Evolutionary conservation across 306 rosid genomes (phyloP).

Genomic region (Cucumis hystrix): DNA sequence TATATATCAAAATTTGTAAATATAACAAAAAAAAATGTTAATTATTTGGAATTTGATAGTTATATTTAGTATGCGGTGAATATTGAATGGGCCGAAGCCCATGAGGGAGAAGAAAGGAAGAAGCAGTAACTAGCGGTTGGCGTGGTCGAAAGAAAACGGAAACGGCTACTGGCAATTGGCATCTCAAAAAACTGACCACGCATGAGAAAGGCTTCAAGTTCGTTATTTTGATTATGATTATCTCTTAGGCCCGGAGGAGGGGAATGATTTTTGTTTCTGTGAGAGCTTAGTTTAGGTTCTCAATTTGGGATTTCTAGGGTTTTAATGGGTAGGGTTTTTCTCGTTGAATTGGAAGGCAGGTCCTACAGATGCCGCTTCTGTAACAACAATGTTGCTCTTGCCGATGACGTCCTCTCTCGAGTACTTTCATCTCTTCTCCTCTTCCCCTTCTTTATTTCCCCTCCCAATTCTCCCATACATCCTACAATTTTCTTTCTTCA

Average conservation of each 20-base stretch:
- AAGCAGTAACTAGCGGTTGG: background rate
- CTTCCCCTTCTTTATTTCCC: background rate
- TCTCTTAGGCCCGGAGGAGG: background rate
- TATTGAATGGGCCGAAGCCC: background rate
- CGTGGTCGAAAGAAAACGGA: background rate
- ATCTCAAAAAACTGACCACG: background rate
- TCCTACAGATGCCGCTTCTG: constrained; percentile 50
- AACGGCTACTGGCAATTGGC: background rate
- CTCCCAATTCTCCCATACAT: background rate
- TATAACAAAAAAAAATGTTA: no score
- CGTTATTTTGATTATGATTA: background rate
- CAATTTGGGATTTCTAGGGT: constrained; percentile 5
- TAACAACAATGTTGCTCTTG: constrained; percentile 44
- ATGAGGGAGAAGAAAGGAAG: background rate
- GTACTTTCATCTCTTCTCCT: constrained; percentile 18
- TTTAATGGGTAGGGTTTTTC: constrained; percentile 61
- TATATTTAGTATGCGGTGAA: no score
- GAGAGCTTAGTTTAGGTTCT: background rate
- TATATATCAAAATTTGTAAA: no score
- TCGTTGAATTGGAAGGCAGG: constrained; percentile 69
- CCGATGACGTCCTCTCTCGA: constrained; percentile 53
- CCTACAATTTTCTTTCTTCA: background rate
- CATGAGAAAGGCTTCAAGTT: background rate
- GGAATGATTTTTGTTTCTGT: background rate
- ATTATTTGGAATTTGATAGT: no score